These are phyloP conservation scores for Whalleya microplaca DNA, from an alignment of 2,329 filamentous ascomycete genomes.

Conservation along the genomic window DNA sequence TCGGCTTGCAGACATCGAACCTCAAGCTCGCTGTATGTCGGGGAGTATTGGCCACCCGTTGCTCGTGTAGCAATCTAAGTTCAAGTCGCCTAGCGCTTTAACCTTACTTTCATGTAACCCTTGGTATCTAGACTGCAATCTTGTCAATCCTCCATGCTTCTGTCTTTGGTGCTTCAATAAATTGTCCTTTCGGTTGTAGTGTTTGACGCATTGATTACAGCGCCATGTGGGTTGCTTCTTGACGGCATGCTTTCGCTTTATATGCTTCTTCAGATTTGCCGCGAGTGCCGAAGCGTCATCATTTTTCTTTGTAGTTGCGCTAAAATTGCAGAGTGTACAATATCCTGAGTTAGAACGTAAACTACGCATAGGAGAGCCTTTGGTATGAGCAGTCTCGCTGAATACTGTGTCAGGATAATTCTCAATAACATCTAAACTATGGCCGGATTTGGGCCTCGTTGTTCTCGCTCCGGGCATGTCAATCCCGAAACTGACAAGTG, in stretches of 20 bases:
- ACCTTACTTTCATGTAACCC: neutral
- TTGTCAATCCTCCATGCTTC: neutral
- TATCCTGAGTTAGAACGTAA: neutral
- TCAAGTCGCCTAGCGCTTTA: neutral
- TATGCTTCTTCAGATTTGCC: neutral
- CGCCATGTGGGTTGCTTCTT: neutral
- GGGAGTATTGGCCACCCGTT: neutral
- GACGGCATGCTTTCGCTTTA: neutral
- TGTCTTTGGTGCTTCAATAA: neutral
- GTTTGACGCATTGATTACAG: neutral
- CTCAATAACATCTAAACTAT: neutral
- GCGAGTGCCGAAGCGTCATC: neutral
- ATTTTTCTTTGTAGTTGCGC: neutral
- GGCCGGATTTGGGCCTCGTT: neutral
- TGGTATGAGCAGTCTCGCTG: neutral
- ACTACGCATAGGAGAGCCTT: neutral
- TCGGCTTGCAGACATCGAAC: neutral
- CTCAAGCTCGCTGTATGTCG: neutral
- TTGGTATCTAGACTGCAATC: neutral
- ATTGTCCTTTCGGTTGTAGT: neutral
- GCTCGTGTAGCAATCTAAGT: neutral
- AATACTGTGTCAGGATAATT: neutral
- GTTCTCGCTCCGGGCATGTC: neutral
- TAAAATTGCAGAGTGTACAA: neutral
- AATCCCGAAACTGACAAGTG: neutral